phyloP scores from a whole-genome alignment of 768 basidiomycete species.

The Leccinellum albellum region DNA sequence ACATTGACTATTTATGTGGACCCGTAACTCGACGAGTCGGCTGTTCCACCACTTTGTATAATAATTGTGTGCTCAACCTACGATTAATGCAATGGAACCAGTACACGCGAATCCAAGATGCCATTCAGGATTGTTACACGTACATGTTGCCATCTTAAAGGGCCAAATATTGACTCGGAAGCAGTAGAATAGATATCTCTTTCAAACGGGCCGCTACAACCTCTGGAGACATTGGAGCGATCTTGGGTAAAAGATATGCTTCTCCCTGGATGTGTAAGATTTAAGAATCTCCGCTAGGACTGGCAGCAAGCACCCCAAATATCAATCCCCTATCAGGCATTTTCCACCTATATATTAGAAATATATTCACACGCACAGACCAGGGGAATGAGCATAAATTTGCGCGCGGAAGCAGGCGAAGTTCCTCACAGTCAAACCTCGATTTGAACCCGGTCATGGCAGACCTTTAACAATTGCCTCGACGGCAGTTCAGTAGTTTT shows the following conservation, averaged over 20 bases:
- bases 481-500: constrained; percentile 20
- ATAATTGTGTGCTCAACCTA: background rate
- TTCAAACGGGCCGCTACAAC: constrained; percentile 65
- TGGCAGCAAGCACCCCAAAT: constrained; percentile 53
- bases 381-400: constrained; percentile 30
- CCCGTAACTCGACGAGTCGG: background rate
- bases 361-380: constrained; percentile 51
- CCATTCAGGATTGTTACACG: background rate
- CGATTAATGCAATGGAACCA: background rate
- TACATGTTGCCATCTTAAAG: background rate
- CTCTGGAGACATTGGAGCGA: constrained; percentile 44
- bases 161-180: background rate
- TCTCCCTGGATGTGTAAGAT: constrained; percentile 55
- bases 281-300: constrained; percentile 51
- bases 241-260: constrained; percentile 61
- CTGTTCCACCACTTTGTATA: background rate
- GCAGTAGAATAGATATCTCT: constrained; percentile 35
- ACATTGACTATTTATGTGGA: constrained; percentile 43
- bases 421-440: constrained; percentile 40
- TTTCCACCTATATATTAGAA: constrained; percentile 6
- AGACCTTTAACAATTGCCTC: constrained; percentile 12
- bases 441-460: constrained; percentile 34
- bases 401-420: constrained; percentile 12
- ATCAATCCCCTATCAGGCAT: too few species aligned
- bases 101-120: background rate